Evolutionary conservation across 2,329 filamentous ascomycete species (phyloP).

Genomic region (Fusarium sp.): DNA sequence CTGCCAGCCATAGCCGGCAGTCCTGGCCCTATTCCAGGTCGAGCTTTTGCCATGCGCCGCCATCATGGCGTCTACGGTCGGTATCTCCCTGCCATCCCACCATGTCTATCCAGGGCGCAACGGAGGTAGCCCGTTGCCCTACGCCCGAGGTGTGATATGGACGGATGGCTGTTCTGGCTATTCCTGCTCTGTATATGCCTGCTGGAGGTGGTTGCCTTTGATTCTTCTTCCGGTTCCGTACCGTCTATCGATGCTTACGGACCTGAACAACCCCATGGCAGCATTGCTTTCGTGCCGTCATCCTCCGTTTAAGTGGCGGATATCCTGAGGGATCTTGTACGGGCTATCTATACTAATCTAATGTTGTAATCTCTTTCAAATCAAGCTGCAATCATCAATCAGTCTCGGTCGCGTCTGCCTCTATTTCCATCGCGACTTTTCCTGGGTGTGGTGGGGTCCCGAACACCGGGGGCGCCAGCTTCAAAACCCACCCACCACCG

Average conservation of each 20-base stretch:
- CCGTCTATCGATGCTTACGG: slow-evolving; percentile 8
- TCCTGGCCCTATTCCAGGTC: slow-evolving; percentile 2
- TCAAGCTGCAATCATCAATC: not conserved
- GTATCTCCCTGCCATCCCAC: not conserved
- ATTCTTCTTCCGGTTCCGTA: slow-evolving; percentile 17
- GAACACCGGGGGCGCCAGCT: slow-evolving; percentile 5
- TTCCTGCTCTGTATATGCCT: not conserved
- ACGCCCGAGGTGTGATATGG: slow-evolving; percentile 32
- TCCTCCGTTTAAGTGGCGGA: not conserved
- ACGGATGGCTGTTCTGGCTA: slow-evolving; percentile 16
- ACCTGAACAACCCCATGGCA: not conserved
- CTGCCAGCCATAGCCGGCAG: not conserved
- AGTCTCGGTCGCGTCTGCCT: not conserved
- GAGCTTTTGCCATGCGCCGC: not conserved
- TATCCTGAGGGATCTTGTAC: not conserved
- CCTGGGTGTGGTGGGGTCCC: slow-evolving; percentile 14
- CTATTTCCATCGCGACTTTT: not conserved
- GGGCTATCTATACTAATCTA: not conserved
- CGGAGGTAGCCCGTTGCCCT: slow-evolving; percentile 28
- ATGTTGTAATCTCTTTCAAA: not conserved
- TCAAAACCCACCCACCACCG: slow-evolving; percentile 22
- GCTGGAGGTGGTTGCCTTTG: not conserved
- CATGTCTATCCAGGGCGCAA: slow-evolving; percentile 13
- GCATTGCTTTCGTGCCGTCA: not conserved
- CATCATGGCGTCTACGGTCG: slow-evolving; percentile 2